phyloP scores from a whole-genome alignment of 2,329 filamentous ascomycete species.

The Hortaea werneckii region DNA sequence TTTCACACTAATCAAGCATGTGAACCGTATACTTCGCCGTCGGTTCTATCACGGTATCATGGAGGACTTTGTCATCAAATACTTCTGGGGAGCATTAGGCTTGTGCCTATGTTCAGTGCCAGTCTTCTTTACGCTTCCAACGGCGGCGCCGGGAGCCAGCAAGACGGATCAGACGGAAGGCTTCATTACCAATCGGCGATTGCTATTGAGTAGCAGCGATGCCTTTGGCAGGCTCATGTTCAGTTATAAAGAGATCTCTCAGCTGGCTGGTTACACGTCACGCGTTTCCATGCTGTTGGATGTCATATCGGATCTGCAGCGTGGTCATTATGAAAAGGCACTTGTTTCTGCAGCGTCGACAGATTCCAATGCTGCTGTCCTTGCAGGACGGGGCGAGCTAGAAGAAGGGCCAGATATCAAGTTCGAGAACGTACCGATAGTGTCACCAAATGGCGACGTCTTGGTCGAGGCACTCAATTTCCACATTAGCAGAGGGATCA shows the following conservation, averaged over 20 bases:
- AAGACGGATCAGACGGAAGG: slow-evolving; percentile 33
- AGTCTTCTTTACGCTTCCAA: slow-evolving; percentile 72
- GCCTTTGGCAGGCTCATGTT: slow-evolving; percentile 96
- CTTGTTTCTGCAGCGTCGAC: slow-evolving; percentile 80
- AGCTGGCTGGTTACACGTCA: slow-evolving; percentile 89
- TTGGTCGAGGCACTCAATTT: slow-evolving; percentile 80
- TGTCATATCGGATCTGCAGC: slow-evolving; percentile 87
- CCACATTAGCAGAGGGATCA: slow-evolving; percentile 79
- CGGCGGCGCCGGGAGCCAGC: slow-evolving; percentile 1
- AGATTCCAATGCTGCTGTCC: slow-evolving; percentile 70
- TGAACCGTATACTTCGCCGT: slow-evolving; percentile 84
- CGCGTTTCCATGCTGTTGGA: slow-evolving; percentile 81
- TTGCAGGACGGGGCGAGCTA: slow-evolving; percentile 71
- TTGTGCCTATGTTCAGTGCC: slow-evolving; percentile 87
- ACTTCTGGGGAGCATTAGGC: slow-evolving; percentile 94
- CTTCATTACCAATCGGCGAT: slow-evolving; percentile 87
- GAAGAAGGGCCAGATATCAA: slow-evolving; percentile 75
- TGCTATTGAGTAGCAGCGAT: slow-evolving; percentile 87
- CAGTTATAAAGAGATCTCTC: slow-evolving; percentile 93
- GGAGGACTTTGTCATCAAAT: slow-evolving; percentile 99
- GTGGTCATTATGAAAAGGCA: slow-evolving; percentile 90
- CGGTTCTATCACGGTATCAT: slow-evolving; percentile 97
- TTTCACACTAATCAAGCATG: slow-evolving; percentile 97
- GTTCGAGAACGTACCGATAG: slow-evolving; percentile 84
- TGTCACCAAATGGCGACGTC: slow-evolving; percentile 92